phyloP scores from a whole-genome alignment of 2,329 filamentous ascomycete genomes.

The Seiridium cupressi region DNA sequence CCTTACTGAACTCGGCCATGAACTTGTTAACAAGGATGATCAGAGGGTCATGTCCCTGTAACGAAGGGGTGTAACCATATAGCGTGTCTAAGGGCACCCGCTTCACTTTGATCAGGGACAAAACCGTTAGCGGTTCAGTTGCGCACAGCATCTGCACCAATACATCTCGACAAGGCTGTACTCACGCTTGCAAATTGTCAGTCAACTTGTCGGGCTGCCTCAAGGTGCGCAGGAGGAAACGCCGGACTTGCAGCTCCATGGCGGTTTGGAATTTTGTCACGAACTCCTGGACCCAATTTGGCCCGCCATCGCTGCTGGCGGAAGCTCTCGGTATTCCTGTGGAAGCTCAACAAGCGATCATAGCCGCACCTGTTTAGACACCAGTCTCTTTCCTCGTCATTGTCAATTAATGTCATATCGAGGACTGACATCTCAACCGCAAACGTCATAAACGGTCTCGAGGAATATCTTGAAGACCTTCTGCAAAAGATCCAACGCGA shows the following conservation, averaged over 20 bases:
- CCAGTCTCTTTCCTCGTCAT: no score
- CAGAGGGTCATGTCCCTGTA: conserved; percentile 19
- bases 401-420: no score
- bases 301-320: conserved; percentile 40
- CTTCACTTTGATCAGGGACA: conserved; percentile 28
- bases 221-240: conserved; percentile 40
- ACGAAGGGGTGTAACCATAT: conserved; percentile 26
- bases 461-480: conserved; percentile 33
- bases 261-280: conserved; percentile 35
- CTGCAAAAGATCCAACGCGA: conserved; percentile 36
- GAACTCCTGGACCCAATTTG: conserved; percentile 40
- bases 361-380: conserved; percentile 28
- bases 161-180: neutral
- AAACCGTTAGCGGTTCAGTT: neutral
- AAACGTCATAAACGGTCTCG: conserved; percentile 29
- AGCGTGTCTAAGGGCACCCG: conserved; percentile 20
- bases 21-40: conserved; percentile 15
- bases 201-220: conserved; percentile 34
- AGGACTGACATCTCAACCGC: conserved; percentile 31
- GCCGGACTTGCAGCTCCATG: conserved; percentile 42
- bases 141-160: neutral
- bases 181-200: conserved; percentile 40
- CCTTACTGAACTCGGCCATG: conserved; percentile 17
- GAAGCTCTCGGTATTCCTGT: conserved; percentile 34
- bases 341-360: conserved; percentile 32